These are phyloP conservation scores for Citrus reticulata DNA, from an alignment of 345 rosid species.

Conservation along the genomic window DNA sequence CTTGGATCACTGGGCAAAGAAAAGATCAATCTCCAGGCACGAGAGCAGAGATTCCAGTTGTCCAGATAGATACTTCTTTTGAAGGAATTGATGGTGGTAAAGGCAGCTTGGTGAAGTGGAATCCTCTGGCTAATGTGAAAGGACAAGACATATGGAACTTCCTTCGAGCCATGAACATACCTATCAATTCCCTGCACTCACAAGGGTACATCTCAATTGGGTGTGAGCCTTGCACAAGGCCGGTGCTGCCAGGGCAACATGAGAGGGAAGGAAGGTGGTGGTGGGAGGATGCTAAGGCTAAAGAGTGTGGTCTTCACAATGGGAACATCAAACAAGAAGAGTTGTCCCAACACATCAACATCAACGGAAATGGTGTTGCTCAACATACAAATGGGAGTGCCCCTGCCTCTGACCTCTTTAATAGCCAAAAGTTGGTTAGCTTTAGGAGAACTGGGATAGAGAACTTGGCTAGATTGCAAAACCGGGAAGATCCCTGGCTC, in stretches of 20 bases:
- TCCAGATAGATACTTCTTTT: not conserved
- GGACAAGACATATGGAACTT: constrained; percentile 10
- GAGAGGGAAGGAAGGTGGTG: constrained; percentile 18
- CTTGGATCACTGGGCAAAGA: constrained; percentile 14
- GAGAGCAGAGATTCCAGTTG: constrained; percentile 11
- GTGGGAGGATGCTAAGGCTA: constrained; percentile 16
- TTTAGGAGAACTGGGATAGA: constrained; percentile 5
- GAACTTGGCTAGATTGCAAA: constrained; percentile 1
- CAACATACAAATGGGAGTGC: not conserved
- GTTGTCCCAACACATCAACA: not conserved
- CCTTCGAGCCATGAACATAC: constrained; percentile 13
- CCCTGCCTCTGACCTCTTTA: not conserved
- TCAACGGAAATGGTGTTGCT: not conserved
- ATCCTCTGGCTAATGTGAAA: constrained; percentile 4
- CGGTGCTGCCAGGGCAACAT: constrained; percentile 6
- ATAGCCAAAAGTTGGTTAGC: not conserved
- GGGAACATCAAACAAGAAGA: constrained; percentile 1
- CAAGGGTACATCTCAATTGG: constrained; percentile 12
- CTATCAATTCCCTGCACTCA: constrained; percentile 9
- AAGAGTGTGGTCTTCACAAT: constrained; percentile 16
- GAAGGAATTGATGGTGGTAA: constrained; percentile 10
- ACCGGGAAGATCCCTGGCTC: not conserved
- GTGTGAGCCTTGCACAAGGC: constrained; percentile 9
- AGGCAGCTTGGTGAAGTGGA: constrained; percentile 19
- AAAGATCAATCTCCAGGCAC: constrained; percentile 20